Evolutionary conservation across 306 rosid species (phyloP).

Genomic region (Prunus campanulata): DNA sequence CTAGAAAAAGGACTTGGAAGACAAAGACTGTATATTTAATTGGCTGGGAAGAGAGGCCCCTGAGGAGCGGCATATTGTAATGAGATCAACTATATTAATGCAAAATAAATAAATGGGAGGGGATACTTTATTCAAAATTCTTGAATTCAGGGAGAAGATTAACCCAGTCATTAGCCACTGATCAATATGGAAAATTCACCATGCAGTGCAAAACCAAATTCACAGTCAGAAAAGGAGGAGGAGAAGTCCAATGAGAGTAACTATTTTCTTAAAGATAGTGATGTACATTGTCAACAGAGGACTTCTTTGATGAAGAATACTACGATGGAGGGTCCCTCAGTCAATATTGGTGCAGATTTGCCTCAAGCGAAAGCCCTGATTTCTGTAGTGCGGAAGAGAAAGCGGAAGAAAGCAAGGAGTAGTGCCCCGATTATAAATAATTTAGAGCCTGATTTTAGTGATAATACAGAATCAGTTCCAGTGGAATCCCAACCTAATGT

Average conservation of each 20-base stretch:
- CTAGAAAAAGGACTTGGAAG: neutral
- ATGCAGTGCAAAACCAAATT: neutral
- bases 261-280: neutral
- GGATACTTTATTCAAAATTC: neutral
- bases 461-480: neutral
- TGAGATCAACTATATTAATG: neutral
- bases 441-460: neutral
- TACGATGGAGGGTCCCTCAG: neutral
- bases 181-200: slow-evolving; percentile 15
- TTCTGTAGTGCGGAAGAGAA: neutral
- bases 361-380: neutral
- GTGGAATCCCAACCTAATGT: neutral
- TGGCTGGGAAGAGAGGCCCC: neutral
- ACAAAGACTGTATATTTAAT: neutral
- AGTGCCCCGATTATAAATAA: neutral
- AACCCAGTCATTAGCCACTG: neutral
- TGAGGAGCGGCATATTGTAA: neutral
- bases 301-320: neutral
- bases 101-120: neutral
- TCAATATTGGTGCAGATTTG: neutral
- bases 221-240: slow-evolving; percentile 8
- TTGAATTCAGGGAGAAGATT: neutral
- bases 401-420: neutral
- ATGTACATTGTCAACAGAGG: neutral
- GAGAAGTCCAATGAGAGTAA: slow-evolving; percentile 8